Evolutionary conservation across 331 rosid species (phyloP).

Genomic region (Quercus lobata): DNA sequence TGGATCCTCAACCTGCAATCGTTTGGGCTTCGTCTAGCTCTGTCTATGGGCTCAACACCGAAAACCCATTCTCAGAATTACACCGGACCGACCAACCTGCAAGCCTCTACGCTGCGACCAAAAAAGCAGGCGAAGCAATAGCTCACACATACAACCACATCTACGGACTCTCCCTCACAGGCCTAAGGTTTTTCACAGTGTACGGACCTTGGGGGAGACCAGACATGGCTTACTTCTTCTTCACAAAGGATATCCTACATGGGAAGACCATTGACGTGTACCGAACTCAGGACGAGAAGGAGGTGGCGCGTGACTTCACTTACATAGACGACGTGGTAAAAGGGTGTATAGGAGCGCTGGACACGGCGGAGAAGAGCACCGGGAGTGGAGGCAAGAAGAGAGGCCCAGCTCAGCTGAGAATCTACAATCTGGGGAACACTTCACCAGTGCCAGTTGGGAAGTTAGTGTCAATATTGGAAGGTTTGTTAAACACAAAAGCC

Average conservation of each 20-base stretch:
- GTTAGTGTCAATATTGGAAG: constrained; percentile 63
- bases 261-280: constrained; percentile 71
- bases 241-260: constrained; percentile 80
- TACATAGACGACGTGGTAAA: constrained; percentile 88
- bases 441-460: constrained; percentile 94
- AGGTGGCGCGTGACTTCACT: constrained; percentile 99
- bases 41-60: constrained; percentile 83
- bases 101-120: constrained; percentile 92
- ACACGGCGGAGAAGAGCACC: constrained; percentile 84
- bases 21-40: constrained; percentile 98
- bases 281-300: constrained; percentile 64
- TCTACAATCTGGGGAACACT: constrained; percentile 88
- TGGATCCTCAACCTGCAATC: constrained; percentile 84
- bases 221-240: constrained; percentile 97
- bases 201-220: constrained; percentile 98
- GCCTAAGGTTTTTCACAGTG: constrained; percentile 86
- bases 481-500: constrained; percentile 51
- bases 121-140: constrained; percentile 92
- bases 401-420: constrained; percentile 65
- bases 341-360: constrained; percentile 77
- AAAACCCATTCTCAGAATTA: constrained; percentile 73
- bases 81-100: constrained; percentile 93
- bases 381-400: constrained; percentile 87
- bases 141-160: constrained; percentile 94
- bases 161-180: constrained; percentile 87